Evolutionary conservation across 169 alveolate species (phyloP).

Genomic region (Eimeria maxima): DNA sequence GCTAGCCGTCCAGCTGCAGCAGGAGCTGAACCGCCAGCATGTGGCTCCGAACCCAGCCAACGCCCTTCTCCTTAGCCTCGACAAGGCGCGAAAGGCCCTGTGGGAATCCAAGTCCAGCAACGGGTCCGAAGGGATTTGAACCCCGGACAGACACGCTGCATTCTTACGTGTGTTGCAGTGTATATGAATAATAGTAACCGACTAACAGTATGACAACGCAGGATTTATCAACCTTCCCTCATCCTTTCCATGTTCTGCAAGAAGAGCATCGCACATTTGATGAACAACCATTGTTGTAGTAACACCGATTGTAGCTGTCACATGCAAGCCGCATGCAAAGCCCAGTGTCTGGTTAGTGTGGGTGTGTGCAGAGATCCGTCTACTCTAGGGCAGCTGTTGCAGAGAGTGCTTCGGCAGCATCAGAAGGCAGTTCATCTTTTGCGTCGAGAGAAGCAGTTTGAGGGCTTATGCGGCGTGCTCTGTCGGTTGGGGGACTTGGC

Average conservation of each 20-base stretch:
- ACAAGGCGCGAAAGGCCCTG: background rate
- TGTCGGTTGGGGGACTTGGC: conserved; percentile 36
- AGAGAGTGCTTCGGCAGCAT: conserved; percentile 2
- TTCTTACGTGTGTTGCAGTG: no score
- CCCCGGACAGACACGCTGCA: no score
- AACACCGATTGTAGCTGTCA: background rate
- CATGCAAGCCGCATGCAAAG: background rate
- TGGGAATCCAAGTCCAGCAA: conserved; percentile 45
- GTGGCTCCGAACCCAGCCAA: background rate
- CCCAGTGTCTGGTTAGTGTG: background rate
- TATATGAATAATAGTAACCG: no score
- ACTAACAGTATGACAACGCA: no score
- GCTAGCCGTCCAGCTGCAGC: background rate
- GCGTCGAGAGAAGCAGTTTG: conserved; percentile 29
- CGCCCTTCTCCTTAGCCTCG: background rate
- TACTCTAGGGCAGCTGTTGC: conserved; percentile 19
- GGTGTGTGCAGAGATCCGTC: background rate
- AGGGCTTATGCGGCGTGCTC: conserved; percentile 27
- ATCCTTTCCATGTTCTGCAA: background rate
- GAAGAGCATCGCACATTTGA: background rate
- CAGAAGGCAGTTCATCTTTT: background rate
- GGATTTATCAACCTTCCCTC: no score
- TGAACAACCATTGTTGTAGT: background rate
- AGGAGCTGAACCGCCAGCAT: background rate
- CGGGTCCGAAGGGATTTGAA: background rate